Conservation (phyloP, 352 stramenopile genomes). For the Pythium dissotocum region DNA sequence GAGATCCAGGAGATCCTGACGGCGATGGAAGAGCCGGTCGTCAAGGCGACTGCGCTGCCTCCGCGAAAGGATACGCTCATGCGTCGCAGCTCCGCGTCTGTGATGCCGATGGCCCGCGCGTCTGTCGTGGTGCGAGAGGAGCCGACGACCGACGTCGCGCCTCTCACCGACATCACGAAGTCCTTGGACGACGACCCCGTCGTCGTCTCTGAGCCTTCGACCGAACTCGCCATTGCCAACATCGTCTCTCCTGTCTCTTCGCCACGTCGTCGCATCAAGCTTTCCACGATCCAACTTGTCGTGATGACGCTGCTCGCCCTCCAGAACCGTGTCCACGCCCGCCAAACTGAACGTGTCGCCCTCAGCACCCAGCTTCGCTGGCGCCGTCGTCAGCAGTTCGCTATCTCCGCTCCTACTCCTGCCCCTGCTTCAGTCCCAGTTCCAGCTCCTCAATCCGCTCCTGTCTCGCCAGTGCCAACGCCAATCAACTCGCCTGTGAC, state of each 20-base stretch:
- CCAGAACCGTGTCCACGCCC: conserved; percentile 12
- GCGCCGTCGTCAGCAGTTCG: conserved; percentile 17
- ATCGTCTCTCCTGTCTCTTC: conserved; percentile 1
- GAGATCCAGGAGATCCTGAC: conserved; percentile 27
- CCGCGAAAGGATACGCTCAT: conserved; percentile 13
- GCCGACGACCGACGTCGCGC: background rate
- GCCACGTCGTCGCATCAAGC: background rate
- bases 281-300: conserved; percentile 13
- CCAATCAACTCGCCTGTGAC: background rate
- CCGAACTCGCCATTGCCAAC: background rate
- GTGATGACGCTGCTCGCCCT: conserved; percentile 15
- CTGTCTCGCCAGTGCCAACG: background rate
- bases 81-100: conserved; percentile 24
- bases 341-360: conserved; percentile 20
- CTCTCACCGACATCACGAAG: conserved; percentile 4
- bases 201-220: background rate
- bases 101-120: conserved; percentile 17
- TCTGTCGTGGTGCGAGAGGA: background rate
- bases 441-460: background rate
- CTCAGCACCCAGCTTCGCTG: conserved; percentile 21
- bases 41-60: background rate
- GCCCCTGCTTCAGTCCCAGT: background rate
- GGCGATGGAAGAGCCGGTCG: conserved; percentile 8
- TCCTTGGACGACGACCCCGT: background rate
- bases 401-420: background rate